Base-by-base conservation (phyloP, 257 asterid species). In the Capsicum pubescens region DNA sequence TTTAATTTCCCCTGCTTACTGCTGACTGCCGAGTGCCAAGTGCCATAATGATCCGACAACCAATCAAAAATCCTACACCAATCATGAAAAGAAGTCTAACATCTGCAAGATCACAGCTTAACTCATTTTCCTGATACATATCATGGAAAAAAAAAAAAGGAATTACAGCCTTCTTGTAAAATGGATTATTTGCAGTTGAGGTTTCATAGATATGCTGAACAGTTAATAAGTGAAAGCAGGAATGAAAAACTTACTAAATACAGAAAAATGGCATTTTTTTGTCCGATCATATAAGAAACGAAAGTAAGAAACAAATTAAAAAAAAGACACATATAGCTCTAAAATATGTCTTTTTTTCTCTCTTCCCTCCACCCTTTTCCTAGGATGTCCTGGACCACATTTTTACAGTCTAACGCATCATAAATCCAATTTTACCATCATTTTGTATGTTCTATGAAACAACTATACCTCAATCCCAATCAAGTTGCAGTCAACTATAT, bases 391-490 rank as follows among this genome's bases (percentile, higher is more conserved):
- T 3, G 9, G n/a, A 12, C 60, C 60, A 72, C 19, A 74, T 13
- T 16, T 42, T 42, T 42, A 42, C 9, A 70, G 56, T 70, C 56
- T 70, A 42, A 42, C 42, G 21, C 3, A 52, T 74, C 44, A 50
- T 8, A 74, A n/a, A 74, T 74, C 81, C 81, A 74, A 50, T 52
- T 13, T 50, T 21, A 21, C 61, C 63, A 52, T 52, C 17, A 56
- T 11, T 48, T 74, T 7, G 19, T 56, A 13, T 50, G 86, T 26
- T 48, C 76, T 59, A 57, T 60, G 58, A n/a, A 66, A 32, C 44
- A 74, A 21, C 21, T 6, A 50, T 4, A 21, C 46, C 14, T 52
- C 61, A 52, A 52, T 76, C 46, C 39, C 58, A 7, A 52, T 14
- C 42, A 76, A 76, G 63, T 21, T 74, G 10, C 26, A 11, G 79